Percentiles rank a stretch among this genome's conserved stretches.
These are phyloP conservation scores for Amyloporia xantha DNA, from an alignment of 768 basidiomycete species.

Conservation along the genomic window DNA sequence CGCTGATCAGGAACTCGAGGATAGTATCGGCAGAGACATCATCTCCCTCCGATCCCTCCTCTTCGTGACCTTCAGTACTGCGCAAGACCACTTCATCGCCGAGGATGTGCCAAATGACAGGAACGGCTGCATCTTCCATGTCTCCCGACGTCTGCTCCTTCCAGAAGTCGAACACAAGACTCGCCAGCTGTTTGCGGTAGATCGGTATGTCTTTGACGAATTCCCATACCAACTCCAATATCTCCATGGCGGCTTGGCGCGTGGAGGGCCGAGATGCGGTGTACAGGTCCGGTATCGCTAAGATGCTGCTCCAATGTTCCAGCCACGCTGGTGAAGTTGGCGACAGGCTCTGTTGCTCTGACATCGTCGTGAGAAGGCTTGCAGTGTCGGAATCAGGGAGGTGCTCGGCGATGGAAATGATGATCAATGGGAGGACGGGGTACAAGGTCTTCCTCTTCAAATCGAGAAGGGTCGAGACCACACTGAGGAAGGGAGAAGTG, in stretches of 20 bases:
- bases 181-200: conserved; percentile 48
- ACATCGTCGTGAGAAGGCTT: conserved; percentile 54
- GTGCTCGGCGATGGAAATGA: conserved; percentile 62
- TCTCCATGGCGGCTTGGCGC: conserved; percentile 47
- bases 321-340: conserved; percentile 73
- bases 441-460: conserved; percentile 45
- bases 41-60: background rate
- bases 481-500: conserved; percentile 54
- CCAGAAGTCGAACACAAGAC: conserved; percentile 51
- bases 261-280: conserved; percentile 39
- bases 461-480: conserved; percentile 57
- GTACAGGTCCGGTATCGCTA: conserved; percentile 37
- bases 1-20: conserved; percentile 12
- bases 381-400: conserved; percentile 64
- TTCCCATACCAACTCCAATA: conserved; percentile 53
- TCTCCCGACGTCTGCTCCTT: conserved; percentile 25
- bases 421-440: conserved; percentile 55
- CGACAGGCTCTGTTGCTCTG: conserved; percentile 58
- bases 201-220: conserved; percentile 62
- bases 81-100: conserved; percentile 64
- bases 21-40: conserved; percentile 16
- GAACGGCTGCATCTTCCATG: conserved; percentile 24
- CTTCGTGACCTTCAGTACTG: conserved; percentile 31
- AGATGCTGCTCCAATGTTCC: conserved; percentile 52
- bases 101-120: conserved; percentile 49